phyloP scores from a whole-genome alignment of 139 green algal genomes.

The Picochlorum costavermella region DNA sequence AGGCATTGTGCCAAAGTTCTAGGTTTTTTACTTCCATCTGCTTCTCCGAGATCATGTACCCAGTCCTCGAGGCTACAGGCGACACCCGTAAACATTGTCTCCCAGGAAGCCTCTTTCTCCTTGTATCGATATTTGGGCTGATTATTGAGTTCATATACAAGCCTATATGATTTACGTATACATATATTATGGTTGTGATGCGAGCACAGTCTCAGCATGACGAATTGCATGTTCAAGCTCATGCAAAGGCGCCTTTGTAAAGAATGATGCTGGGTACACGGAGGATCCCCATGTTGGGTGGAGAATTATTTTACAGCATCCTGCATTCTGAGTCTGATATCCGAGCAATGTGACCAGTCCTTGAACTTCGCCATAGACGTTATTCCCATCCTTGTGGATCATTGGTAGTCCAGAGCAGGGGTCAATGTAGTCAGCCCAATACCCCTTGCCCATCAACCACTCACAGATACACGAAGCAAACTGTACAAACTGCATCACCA shows the following conservation, averaged over 20 bases:
- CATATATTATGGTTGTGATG: too few species aligned
- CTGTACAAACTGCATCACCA: slow-evolving; percentile 64
- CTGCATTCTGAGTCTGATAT: slow-evolving; percentile 58
- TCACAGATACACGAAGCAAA: slow-evolving; percentile 74
- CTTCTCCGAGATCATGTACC: too few species aligned
- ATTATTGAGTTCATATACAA: too few species aligned
- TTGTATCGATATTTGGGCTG: too few species aligned
- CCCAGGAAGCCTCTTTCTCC: too few species aligned
- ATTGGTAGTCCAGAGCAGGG: slow-evolving; percentile 90
- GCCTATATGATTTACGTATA: too few species aligned
- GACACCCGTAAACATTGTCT: too few species aligned
- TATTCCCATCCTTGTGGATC: slow-evolving; percentile 54
- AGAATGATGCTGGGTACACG: slow-evolving; percentile 87
- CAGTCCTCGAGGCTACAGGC: too few species aligned
- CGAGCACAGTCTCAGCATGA: neutral
- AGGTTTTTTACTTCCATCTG: too few species aligned
- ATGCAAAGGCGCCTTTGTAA: slow-evolving; percentile 66
- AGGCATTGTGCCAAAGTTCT: too few species aligned
- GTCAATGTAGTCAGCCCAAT: slow-evolving; percentile 96
- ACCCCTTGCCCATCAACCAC: slow-evolving; percentile 43
- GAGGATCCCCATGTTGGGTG: slow-evolving; percentile 82
- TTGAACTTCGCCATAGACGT: slow-evolving; percentile 84
- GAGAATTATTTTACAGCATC: slow-evolving; percentile 80
- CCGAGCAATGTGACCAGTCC: slow-evolving; percentile 51
- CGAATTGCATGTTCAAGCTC: slow-evolving; percentile 30